Evolutionary conservation across 2,329 filamentous ascomycete genomes (phyloP).

Genomic region (Botrytis deweyae): DNA sequence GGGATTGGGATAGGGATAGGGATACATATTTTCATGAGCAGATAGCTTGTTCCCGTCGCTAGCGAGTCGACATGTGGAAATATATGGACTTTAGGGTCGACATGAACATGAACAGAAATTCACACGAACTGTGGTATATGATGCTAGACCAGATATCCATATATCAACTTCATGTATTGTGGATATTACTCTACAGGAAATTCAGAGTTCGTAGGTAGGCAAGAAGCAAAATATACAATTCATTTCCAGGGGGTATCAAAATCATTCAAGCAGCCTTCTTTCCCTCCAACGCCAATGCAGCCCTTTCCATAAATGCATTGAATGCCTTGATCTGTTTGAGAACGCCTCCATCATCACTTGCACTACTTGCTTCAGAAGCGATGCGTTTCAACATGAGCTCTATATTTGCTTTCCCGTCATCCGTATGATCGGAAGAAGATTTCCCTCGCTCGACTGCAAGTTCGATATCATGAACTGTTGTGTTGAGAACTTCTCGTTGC

Average conservation of each 20-base stretch:
- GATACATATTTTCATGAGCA: not conserved
- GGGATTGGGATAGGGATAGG: not conserved
- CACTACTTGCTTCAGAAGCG: slow-evolving; percentile 52
- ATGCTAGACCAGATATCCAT: not conserved
- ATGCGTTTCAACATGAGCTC: slow-evolving; percentile 58
- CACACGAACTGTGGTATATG: too few species aligned
- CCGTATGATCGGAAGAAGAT: slow-evolving; percentile 49
- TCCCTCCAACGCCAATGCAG: slow-evolving; percentile 55
- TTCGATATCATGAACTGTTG: slow-evolving; percentile 61
- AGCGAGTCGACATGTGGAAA: not conserved
- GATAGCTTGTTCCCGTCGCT: not conserved
- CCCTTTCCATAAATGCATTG: slow-evolving; percentile 62
- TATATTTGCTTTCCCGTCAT: slow-evolving; percentile 53
- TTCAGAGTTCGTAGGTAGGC: not conserved
- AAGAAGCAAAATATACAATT: not conserved
- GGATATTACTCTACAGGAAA: not conserved
- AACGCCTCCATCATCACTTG: slow-evolving; percentile 51
- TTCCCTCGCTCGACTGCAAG: slow-evolving; percentile 53
- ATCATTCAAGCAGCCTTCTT: slow-evolving; percentile 26
- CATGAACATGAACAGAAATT: not conserved
- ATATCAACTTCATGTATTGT: not conserved
- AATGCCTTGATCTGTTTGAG: slow-evolving; percentile 60
- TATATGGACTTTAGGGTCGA: not conserved
- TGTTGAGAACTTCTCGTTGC: slow-evolving; percentile 53
- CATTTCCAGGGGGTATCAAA: slow-evolving; percentile 19